Conservation (phyloP, 2,329 filamentous ascomycete genomes). For the Aureobasidium sp. region DNA sequence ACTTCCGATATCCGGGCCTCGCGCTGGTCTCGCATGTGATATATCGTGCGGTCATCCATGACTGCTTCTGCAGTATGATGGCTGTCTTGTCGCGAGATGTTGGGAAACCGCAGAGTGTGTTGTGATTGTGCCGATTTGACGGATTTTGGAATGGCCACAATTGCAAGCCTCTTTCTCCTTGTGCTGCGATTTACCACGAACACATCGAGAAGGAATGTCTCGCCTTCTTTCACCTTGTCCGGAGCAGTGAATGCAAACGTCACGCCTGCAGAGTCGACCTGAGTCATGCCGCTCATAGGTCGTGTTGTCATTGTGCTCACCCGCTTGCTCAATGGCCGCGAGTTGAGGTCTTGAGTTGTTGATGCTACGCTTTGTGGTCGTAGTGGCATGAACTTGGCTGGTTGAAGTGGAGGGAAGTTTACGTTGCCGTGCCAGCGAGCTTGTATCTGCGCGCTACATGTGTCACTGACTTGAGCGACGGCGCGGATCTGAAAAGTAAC, state of each 20-base stretch:
- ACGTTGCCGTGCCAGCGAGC: slow-evolving; percentile 16
- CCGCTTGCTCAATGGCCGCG: slow-evolving; percentile 4
- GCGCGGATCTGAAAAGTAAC: slow-evolving; percentile 46
- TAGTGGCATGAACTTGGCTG: neutral
- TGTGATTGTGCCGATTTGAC: slow-evolving; percentile 39
- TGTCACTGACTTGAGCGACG: slow-evolving; percentile 47
- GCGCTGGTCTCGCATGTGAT: neutral
- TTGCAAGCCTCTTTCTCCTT: slow-evolving; percentile 56
- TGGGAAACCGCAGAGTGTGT: neutral
- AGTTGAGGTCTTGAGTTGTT: neutral
- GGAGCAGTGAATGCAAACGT: slow-evolving; percentile 66
- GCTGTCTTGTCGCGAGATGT: slow-evolving; percentile 11
- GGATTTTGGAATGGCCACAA: slow-evolving; percentile 59
- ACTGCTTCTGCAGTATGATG: slow-evolving; percentile 29
- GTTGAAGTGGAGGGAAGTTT: slow-evolving; percentile 9
- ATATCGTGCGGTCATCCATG: slow-evolving; percentile 10
- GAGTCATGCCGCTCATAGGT: slow-evolving; percentile 1
- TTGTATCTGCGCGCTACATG: slow-evolving; percentile 37
- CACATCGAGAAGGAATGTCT: slow-evolving; percentile 63
- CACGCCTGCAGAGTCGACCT: slow-evolving; percentile 39
- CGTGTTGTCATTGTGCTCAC: slow-evolving; percentile 1
- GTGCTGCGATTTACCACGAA: slow-evolving; percentile 65
- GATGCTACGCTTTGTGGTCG: neutral
- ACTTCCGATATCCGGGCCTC: slow-evolving; percentile 54
- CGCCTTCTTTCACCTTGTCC: slow-evolving; percentile 50